These are phyloP conservation scores for Amanita pallidorosea DNA, from an alignment of 768 basidiomycete species.

Conservation along the genomic window DNA sequence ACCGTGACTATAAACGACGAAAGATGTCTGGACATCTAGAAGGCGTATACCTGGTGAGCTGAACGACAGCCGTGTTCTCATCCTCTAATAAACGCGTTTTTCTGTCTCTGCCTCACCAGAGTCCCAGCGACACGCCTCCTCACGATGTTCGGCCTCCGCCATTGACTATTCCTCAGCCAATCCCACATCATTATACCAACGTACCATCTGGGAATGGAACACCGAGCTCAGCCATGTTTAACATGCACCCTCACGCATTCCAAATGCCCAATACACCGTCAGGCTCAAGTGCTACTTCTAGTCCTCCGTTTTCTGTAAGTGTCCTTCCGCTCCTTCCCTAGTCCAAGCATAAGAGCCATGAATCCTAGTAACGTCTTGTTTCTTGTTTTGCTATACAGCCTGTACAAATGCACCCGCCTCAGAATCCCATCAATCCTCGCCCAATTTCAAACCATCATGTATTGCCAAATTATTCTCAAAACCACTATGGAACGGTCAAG, in stretches of 20 bases:
- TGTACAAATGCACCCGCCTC: slow-evolving; percentile 52
- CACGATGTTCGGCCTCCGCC: slow-evolving; percentile 44
- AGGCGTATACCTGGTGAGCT: slow-evolving; percentile 42
- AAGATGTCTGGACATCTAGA: slow-evolving; percentile 41
- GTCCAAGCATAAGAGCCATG: slow-evolving; percentile 18
- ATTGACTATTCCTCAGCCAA: slow-evolving; percentile 49
- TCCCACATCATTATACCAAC: slow-evolving; percentile 29
- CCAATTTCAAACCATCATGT: slow-evolving; percentile 29
- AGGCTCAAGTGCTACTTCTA: slow-evolving; percentile 62
- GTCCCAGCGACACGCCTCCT: slow-evolving; percentile 35
- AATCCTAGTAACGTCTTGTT: slow-evolving; percentile 47
- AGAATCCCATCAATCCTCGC: slow-evolving; percentile 39
- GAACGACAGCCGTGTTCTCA: not conserved
- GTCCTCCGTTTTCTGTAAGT: slow-evolving; percentile 86
- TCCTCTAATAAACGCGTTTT: slow-evolving; percentile 2
- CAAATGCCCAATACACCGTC: slow-evolving; percentile 64
- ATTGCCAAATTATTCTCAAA: slow-evolving; percentile 31
- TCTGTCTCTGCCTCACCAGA: slow-evolving; percentile 18
- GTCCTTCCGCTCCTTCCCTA: slow-evolving; percentile 29
- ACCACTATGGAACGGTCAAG: slow-evolving; percentile 47
- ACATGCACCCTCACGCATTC: slow-evolving; percentile 46
- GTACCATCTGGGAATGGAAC: slow-evolving; percentile 9
- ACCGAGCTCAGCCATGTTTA: slow-evolving; percentile 35
- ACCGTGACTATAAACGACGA: slow-evolving; percentile 53
- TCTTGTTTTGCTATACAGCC: slow-evolving; percentile 43